These are phyloP conservation scores for Colletotrichum sp. DNA, from an alignment of 2,329 filamentous ascomycete species.

Conservation along the genomic window DNA sequence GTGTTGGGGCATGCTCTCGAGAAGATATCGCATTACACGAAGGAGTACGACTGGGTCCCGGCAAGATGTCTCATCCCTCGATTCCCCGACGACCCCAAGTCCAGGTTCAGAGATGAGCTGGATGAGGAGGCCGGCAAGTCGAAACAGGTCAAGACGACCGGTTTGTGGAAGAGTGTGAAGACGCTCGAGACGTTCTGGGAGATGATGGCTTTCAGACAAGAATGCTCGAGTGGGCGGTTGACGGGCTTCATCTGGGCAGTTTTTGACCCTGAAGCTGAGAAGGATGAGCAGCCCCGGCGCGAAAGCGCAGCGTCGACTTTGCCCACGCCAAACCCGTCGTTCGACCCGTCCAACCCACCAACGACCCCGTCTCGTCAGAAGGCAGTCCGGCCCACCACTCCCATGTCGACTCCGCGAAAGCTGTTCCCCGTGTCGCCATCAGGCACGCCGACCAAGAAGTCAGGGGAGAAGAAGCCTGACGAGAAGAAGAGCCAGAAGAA, in stretches of 20 bases:
- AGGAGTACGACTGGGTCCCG: constrained; percentile 66
- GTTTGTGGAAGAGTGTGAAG: constrained; percentile 83
- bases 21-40: constrained; percentile 65
- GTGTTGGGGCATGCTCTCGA: constrained; percentile 76
- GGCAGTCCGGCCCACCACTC: constrained; percentile 27
- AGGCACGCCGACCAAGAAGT: constrained; percentile 35
- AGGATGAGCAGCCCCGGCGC: neutral
- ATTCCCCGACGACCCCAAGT: constrained; percentile 95
- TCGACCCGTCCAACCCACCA: constrained; percentile 24
- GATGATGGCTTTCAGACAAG: constrained; percentile 95
- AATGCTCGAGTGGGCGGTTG: constrained; percentile 89
- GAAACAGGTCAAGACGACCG: constrained; percentile 57
- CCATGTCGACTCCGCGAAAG: constrained; percentile 37
- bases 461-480: constrained; percentile 17
- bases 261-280: constrained; percentile 61
- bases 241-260: constrained; percentile 97
- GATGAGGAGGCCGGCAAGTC: constrained; percentile 79
- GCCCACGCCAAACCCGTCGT: constrained; percentile 33
- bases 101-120: constrained; percentile 85
- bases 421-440: constrained; percentile 28
- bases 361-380: constrained; percentile 37
- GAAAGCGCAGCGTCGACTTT: constrained; percentile 12
- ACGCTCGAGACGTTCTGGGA: constrained; percentile 97
- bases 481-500: constrained; percentile 49
- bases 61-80: constrained; percentile 86